A percentile compares a stretch with the other conserved stretches of the same genome.
Evolutionary conservation across 2,329 filamentous ascomycete genomes (phyloP).

Genomic region (Trichoderma simmonsii): DNA sequence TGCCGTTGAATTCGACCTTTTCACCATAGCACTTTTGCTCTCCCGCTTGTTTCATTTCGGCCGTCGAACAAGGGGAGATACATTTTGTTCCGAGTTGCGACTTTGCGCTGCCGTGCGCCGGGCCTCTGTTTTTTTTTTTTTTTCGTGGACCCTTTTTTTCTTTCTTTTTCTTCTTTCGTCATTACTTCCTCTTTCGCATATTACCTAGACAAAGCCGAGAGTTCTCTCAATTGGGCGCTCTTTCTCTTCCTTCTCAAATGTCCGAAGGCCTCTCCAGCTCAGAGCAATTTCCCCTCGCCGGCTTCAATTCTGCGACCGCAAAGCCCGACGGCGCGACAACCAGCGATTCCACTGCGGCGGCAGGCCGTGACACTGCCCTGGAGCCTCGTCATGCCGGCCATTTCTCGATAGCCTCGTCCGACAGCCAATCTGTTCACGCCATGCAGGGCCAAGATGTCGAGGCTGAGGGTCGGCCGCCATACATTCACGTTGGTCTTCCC

Average conservation of each 20-base stretch:
- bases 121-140: background rate
- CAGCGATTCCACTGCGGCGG: constrained; percentile 24
- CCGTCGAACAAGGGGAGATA: background rate
- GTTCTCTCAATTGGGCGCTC: background rate
- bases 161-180: background rate
- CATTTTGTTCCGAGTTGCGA: background rate
- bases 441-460: constrained; percentile 40
- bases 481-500: constrained; percentile 40
- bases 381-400: constrained; percentile 35
- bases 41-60: background rate
- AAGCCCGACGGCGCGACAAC: constrained; percentile 12
- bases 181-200: background rate
- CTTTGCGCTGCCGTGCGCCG: background rate
- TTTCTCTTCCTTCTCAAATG: background rate
- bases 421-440: constrained; percentile 27
- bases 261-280: constrained; percentile 17
- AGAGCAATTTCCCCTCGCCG: constrained; percentile 13
- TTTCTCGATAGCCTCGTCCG: constrained; percentile 27
- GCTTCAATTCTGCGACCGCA: constrained; percentile 18
- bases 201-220: background rate
- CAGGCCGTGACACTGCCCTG: constrained; percentile 16
- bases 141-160: background rate
- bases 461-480: constrained; percentile 43
- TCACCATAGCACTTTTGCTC: background rate
- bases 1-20: background rate